These are phyloP conservation scores for Rostrohypoxylon terebratum DNA, from an alignment of 495 filamentous ascomycete species.

Conservation along the genomic window DNA sequence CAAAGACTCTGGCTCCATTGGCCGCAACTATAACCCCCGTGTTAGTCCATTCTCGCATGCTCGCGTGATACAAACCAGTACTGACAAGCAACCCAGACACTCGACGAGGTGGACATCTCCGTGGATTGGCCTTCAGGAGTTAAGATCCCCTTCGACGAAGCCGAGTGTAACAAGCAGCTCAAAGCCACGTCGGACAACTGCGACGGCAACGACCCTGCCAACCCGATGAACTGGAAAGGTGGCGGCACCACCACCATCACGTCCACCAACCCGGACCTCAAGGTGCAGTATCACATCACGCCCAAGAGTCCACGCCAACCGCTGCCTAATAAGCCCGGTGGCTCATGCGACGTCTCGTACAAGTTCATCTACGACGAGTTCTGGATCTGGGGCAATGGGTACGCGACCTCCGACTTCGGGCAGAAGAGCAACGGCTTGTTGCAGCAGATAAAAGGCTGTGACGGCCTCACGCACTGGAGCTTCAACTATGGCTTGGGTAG, in stretches of 20 bases:
- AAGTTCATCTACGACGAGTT: conserved; percentile 1
- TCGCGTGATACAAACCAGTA: conserved; percentile 8
- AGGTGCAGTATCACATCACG: conserved; percentile 13
- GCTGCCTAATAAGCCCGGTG: conserved; percentile 5
- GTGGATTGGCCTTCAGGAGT: conserved; percentile 15
- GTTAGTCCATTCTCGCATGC: conserved; percentile 13
- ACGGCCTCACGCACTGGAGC: conserved; percentile 9
- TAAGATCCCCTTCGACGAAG: conserved; percentile 12
- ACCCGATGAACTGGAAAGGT: conserved; percentile 9
- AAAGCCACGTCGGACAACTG: conserved; percentile 13
- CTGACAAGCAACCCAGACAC: conserved; percentile 5
- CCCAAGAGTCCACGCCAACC: conserved; percentile 8
- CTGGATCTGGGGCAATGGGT: conserved; percentile 12
- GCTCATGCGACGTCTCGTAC: neutral
- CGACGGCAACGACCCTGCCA: conserved; percentile 12
- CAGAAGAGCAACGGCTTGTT: conserved; percentile 2
- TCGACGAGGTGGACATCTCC: conserved; percentile 12
- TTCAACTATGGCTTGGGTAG: conserved; percentile 11
- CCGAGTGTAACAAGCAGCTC: conserved; percentile 12
- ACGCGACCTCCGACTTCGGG: conserved; percentile 6
- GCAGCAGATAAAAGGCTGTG: conserved; percentile 7
- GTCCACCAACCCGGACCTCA: conserved; percentile 10
- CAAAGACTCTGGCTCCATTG: conserved; percentile 8
- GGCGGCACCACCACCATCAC: conserved; percentile 5
- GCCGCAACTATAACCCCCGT: conserved; percentile 8